phyloP scores from a whole-genome alignment of 2,329 filamentous ascomycete genomes.

The Furcasterigmium furcatum region DNA sequence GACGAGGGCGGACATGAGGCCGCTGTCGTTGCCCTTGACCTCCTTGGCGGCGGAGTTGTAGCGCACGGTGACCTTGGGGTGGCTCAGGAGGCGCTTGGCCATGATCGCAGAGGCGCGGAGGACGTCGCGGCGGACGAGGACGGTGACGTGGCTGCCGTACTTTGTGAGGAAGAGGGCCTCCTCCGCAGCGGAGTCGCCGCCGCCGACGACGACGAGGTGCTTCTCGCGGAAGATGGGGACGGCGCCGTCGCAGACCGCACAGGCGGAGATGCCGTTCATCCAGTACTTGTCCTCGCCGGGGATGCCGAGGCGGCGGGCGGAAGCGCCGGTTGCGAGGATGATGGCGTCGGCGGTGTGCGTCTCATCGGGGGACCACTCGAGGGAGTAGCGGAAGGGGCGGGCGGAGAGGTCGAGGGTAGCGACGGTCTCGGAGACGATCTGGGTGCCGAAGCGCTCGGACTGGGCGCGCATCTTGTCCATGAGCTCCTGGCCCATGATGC shows the following conservation, averaged over 20 bases:
- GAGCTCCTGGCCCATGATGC: constrained; percentile 80
- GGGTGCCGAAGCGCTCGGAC: constrained; percentile 86
- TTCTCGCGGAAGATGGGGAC: constrained; percentile 97
- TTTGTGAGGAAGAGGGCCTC: constrained; percentile 97
- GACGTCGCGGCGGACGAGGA: constrained; percentile 83
- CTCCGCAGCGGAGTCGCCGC: constrained; percentile 94
- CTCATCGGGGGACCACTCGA: constrained; percentile 81
- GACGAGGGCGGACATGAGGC: constrained; percentile 83
- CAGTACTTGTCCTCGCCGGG: constrained; percentile 93
- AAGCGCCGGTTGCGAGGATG: constrained; percentile 94
- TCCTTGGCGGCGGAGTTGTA: constrained; percentile 82
- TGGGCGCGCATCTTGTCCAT: constrained; percentile 97
- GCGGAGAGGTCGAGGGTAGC: constrained; percentile 78
- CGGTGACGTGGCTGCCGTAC: constrained; percentile 92
- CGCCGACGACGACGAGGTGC: constrained; percentile 91
- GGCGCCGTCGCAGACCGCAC: constrained; percentile 95
- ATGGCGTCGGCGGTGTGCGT: constrained; percentile 86
- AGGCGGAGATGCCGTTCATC: constrained; percentile 95
- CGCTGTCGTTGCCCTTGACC: constrained; percentile 80
- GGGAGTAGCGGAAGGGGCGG: constrained; percentile 89
- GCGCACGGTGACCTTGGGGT: constrained; percentile 87
- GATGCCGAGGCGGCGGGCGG: constrained; percentile 78
- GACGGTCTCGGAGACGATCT: constrained; percentile 91
- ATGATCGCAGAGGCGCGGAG: constrained; percentile 89
- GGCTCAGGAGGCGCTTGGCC: constrained; percentile 75